Evolutionary conservation across 73 alveolate genomes (phyloP).

Genomic region (Paramecium sexaurelia): DNA sequence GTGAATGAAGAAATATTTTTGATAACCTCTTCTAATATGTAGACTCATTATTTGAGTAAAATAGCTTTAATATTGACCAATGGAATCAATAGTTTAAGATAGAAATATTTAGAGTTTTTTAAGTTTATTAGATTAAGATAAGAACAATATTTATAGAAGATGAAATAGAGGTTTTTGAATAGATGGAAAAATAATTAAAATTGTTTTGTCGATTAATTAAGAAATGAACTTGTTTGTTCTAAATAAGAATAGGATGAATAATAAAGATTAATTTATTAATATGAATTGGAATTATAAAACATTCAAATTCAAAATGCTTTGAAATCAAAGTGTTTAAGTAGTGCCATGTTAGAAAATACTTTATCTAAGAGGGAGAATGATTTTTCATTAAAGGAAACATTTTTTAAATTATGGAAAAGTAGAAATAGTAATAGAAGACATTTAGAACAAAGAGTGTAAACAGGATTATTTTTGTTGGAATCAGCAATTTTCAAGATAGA

Average conservation of each 20-base stretch:
- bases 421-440: neutral
- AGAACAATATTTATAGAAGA: neutral
- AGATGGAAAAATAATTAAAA: neutral
- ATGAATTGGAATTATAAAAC: neutral
- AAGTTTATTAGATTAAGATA: neutral
- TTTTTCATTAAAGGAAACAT: neutral
- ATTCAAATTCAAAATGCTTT: neutral
- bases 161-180: neutral
- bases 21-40: slow-evolving; percentile 32
- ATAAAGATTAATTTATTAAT: neutral
- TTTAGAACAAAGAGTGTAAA: neutral
- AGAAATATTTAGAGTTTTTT: slow-evolving; percentile 23
- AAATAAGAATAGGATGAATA: slow-evolving; percentile 9
- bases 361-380: neutral
- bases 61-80: slow-evolving; percentile 12
- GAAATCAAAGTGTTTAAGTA: slow-evolving; percentile 6
- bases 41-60: slow-evolving; percentile 49
- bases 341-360: slow-evolving; percentile 11
- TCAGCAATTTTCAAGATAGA: neutral
- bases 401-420: neutral
- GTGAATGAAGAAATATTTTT: slow-evolving; percentile 1
- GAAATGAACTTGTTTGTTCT: neutral
- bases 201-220: neutral
- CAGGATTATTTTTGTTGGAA: slow-evolving; percentile 21
- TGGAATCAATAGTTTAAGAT: neutral